phyloP scores from a whole-genome alignment of 441 rosid species.

The Gossypium schwendimanii region DNA sequence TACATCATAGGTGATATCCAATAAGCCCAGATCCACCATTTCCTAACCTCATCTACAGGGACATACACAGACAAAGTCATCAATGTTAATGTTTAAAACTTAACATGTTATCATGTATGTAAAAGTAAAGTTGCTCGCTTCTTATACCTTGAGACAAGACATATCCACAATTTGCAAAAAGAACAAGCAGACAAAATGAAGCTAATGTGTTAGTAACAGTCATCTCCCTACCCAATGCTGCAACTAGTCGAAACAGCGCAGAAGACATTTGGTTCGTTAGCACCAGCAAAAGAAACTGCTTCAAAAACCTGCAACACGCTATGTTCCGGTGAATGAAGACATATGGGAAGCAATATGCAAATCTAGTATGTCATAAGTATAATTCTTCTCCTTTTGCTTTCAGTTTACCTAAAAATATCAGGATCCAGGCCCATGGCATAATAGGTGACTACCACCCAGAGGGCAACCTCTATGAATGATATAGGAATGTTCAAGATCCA shows the following conservation, averaged over 20 bases:
- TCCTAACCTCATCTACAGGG: constrained; percentile 36
- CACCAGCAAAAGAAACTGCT: constrained; percentile 39
- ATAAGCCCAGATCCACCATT: constrained; percentile 74
- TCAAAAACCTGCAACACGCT: constrained; percentile 33
- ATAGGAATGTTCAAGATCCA: constrained; percentile 61
- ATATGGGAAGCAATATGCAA: neutral
- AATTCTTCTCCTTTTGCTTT: neutral
- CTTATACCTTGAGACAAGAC: constrained; percentile 39
- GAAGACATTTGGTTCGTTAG: constrained; percentile 45
- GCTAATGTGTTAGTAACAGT: constrained; percentile 48
- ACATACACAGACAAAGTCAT: neutral
- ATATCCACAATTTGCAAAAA: constrained; percentile 44
- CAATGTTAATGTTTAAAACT: neutral
- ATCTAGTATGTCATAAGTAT: neutral
- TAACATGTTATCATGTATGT: neutral
- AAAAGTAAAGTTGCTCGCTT: neutral
- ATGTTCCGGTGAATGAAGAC: neutral
- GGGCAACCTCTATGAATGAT: constrained; percentile 42
- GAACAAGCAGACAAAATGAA: constrained; percentile 34
- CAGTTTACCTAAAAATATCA: constrained; percentile 36
- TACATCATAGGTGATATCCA: constrained; percentile 82
- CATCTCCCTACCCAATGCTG: constrained; percentile 41
- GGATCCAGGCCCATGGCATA: constrained; percentile 56
- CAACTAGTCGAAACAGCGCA: constrained; percentile 45
- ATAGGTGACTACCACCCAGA: constrained; percentile 54